Evolutionary conservation across 2,329 filamentous ascomycete species (phyloP).

Genomic region (Neopestalotiopsis clavispora): DNA sequence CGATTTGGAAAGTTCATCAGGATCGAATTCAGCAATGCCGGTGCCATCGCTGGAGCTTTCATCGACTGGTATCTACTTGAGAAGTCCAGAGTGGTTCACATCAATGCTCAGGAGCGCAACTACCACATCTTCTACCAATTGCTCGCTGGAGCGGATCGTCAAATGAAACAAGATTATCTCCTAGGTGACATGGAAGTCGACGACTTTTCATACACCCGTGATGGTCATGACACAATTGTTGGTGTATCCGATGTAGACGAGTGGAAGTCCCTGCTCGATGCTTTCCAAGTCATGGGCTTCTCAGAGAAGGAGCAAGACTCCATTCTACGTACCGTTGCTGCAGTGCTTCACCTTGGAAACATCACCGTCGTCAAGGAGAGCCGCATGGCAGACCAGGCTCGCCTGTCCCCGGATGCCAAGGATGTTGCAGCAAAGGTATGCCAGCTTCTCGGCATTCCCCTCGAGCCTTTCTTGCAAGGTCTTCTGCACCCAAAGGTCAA

Average conservation of each 20-base stretch:
- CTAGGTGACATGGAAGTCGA: constrained; percentile 77
- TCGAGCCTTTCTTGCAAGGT: constrained; percentile 86
- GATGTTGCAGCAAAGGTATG: constrained; percentile 80
- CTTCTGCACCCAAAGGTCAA: constrained; percentile 93
- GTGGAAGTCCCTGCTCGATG: constrained; percentile 89
- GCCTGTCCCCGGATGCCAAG: constrained; percentile 76
- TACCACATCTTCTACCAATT: constrained; percentile 99
- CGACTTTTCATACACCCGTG: constrained; percentile 89
- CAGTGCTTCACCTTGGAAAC: constrained; percentile 92
- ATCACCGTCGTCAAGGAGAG: constrained; percentile 90
- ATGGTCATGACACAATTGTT: constrained; percentile 88
- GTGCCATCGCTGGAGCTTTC: constrained; percentile 92
- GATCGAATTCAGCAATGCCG: constrained; percentile 88
- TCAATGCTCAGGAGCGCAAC: constrained; percentile 88
- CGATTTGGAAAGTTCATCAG: constrained; percentile 98
- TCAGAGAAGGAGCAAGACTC: constrained; percentile 80
- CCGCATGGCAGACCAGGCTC: constrained; percentile 86
- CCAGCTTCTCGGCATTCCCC: constrained; percentile 79
- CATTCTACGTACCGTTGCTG: constrained; percentile 86
- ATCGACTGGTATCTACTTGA: constrained; percentile 99
- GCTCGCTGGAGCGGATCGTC: constrained; percentile 77
- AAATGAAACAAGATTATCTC: constrained; percentile 77
- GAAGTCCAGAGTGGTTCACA: constrained; percentile 93
- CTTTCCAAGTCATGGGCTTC: constrained; percentile 94
- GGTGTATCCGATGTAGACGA: constrained; percentile 91